phyloP scores from a whole-genome alignment of 139 green algal species.

The Chlorella sp. region DNA sequence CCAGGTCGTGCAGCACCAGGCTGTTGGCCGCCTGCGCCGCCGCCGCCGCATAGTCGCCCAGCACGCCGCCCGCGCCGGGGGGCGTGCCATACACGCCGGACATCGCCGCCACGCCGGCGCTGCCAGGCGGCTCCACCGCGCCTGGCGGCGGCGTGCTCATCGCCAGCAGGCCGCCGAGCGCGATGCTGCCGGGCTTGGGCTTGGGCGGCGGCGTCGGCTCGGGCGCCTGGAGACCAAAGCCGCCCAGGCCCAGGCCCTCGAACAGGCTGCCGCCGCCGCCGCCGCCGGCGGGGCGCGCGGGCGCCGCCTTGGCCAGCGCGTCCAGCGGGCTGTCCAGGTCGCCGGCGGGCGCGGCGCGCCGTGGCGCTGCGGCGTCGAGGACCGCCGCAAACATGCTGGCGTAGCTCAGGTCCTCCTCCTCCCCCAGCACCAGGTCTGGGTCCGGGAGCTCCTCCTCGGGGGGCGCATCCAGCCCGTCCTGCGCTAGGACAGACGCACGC shows the following conservation, averaged over 20 bases:
- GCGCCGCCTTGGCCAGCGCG: neutral
- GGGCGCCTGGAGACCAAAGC: neutral
- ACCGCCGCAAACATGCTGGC: conserved; percentile 59
- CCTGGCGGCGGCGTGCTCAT: conserved; percentile 19
- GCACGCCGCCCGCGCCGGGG: neutral
- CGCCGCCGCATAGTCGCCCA: too few species aligned
- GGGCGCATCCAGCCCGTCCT: conserved; percentile 78
- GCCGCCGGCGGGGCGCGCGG: neutral
- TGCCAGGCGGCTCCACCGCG: too few species aligned
- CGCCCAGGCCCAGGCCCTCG: conserved; percentile 8
- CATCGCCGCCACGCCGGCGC: neutral
- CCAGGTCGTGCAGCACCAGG: conserved; percentile 1
- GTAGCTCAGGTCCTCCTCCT: conserved; percentile 64
- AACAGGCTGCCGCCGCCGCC: conserved; percentile 2
- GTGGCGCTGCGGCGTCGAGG: neutral
- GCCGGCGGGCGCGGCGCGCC: neutral
- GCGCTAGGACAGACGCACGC: neutral
- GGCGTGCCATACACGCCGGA: neutral
- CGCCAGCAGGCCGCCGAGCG: conserved; percentile 34
- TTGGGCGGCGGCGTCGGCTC: neutral
- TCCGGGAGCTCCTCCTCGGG: conserved; percentile 47
- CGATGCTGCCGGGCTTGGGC: conserved; percentile 31
- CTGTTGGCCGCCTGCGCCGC: neutral
- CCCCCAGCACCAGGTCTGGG: conserved; percentile 36
- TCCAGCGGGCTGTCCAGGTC: neutral